Base-by-base conservation (phyloP, 169 alveolate species). In the Ichthyophthirius multifiliis region DNA sequence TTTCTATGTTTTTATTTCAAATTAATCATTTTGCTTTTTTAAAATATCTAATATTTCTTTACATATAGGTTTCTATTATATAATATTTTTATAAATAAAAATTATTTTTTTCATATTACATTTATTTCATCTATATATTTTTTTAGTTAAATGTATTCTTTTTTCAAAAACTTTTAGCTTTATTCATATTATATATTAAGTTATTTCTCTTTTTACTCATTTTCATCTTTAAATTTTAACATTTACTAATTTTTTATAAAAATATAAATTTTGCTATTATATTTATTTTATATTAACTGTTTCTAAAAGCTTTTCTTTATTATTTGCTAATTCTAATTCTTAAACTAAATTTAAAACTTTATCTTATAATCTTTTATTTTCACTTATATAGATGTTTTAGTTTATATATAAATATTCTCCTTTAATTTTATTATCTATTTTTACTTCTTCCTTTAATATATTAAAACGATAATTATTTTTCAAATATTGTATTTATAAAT, bases 301-400 rank as follows among this genome's bases (percentile, higher is more conserved):
- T 55, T 55, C 71, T 4, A 55, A 27, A 27, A 55, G 23, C 16
- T 55, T 39, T 20, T 27, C 31, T 55, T 55, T 55, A 27, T 55
- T 55, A 55, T 55, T 55, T 1, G 71, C 23, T 27, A 55, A 39
- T 27, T 67, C 77, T n/a, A 67, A 20, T 67, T 67, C 77, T 5
- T 67, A 35, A 39, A 35, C 18, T 44, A 67, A 35, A 15, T 37
- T 62, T 23, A 67, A 67, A n/a, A 67, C 41, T 67, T 67, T 67
- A 41, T 67, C 46, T 67, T 67, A 9, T 1, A 67, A 16, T 67
- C 77, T 67, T 39, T 37, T 34, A 16, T 67, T 67, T 23, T 67
- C 77, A 37, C 77, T 67, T 31, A 34, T 67, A 34, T 34, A 67
- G 15, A 67, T 67, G 0, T 15, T 23, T 9, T 67, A 35, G 35